Conservation (phyloP, 73 alveolate genomes). For the Uronychia setigera region DNA sequence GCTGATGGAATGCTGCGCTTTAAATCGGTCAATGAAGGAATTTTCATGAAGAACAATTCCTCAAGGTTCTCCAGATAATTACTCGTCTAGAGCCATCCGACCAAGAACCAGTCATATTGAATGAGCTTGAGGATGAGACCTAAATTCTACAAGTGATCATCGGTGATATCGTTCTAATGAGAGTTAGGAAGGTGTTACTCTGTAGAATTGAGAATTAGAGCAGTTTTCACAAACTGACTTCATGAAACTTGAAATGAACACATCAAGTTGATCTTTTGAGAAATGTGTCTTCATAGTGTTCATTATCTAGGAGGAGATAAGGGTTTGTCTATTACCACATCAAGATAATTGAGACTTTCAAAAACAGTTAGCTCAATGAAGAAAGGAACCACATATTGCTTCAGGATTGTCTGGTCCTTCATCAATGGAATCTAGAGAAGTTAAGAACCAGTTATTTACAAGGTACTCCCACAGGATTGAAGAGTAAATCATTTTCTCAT, state of each 20-base stretch:
- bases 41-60: neutral
- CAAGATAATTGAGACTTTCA: neutral
- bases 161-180: neutral
- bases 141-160: neutral
- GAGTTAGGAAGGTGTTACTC: no score
- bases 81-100: neutral
- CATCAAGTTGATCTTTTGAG: slow-evolving; percentile 26
- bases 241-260: slow-evolving; percentile 17
- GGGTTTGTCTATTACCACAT: neutral
- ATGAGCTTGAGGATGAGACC: neutral
- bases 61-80: neutral
- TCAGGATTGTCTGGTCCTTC: neutral
- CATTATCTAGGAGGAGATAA: neutral
- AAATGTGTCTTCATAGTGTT: slow-evolving; percentile 20
- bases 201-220: neutral
- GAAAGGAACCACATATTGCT: neutral
- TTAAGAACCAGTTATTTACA: neutral
- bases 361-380: neutral
- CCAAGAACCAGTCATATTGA: neutral
- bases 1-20: neutral
- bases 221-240: slow-evolving; percentile 9
- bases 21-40: neutral
- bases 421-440: neutral
- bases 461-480: neutral
- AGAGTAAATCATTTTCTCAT: neutral